These are phyloP conservation scores for Scheffersomyces ergatensis DNA, from an alignment of 805 yeast species.

Conservation along the genomic window DNA sequence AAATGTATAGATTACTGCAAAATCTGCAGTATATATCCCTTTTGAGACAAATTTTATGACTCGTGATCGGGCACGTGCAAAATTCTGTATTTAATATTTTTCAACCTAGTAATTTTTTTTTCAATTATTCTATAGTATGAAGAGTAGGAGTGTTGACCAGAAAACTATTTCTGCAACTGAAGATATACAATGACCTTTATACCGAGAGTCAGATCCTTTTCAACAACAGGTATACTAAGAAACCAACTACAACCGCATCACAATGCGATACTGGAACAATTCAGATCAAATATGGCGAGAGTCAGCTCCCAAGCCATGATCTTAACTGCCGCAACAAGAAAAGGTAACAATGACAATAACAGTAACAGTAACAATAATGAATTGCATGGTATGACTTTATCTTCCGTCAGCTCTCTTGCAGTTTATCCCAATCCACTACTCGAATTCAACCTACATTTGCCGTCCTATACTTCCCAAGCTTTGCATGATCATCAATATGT, in stretches of 20 bases:
- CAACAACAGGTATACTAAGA: no score
- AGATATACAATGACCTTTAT: no score
- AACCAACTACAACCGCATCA: neutral
- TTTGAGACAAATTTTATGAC: no score
- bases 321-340: conserved; percentile 30
- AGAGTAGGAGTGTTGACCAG: no score
- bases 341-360: no score
- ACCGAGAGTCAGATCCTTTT: no score
- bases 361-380: conserved; percentile 1
- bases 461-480: conserved; percentile 73
- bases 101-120: neutral
- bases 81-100: neutral
- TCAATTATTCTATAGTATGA: no score
- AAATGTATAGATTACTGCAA: no score
- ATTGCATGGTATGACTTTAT: conserved; percentile 76
- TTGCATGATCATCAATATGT: conserved; percentile 55
- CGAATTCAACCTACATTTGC: conserved; percentile 83
- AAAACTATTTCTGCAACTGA: no score
- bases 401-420: conserved; percentile 82
- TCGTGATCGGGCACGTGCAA: no score
- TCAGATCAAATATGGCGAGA: conserved; percentile 34
- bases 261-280: conserved; percentile 11
- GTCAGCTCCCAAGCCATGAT: conserved; percentile 43
- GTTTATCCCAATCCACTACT: conserved; percentile 74
- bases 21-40: no score